Conservation (phyloP, 1,284 basidiomycete species). For the Neonothopanus nambi region DNA sequence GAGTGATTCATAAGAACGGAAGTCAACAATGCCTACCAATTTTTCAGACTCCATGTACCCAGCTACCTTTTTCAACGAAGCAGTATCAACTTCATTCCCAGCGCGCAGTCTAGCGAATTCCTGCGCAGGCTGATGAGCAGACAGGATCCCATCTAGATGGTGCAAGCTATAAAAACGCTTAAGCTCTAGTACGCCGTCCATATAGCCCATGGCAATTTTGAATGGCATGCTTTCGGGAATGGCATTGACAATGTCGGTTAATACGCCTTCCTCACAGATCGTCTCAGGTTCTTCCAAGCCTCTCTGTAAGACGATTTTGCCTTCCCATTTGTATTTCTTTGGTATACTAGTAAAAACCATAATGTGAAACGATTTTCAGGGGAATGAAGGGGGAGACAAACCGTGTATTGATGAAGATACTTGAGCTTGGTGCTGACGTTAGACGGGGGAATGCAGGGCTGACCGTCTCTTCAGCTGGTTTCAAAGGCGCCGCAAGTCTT, state of each 20-base stretch:
- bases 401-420: neutral
- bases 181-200: neutral
- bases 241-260: neutral
- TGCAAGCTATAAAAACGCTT: slow-evolving; percentile 5
- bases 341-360: slow-evolving; percentile 3
- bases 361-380: neutral
- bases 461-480: too few species aligned
- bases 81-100: slow-evolving; percentile 35
- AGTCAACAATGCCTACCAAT: slow-evolving; percentile 34
- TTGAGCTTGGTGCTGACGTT: neutral
- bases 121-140: slow-evolving; percentile 38
- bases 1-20: slow-evolving; percentile 2
- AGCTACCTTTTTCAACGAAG: slow-evolving; percentile 41
- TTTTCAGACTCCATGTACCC: slow-evolving; percentile 45
- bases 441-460: neutral
- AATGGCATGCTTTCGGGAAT: slow-evolving; percentile 9
- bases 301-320: slow-evolving; percentile 2
- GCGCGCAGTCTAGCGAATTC: slow-evolving; percentile 51
- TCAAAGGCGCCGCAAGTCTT: too few species aligned
- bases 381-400: neutral
- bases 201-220: slow-evolving; percentile 12
- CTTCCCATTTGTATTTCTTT: slow-evolving; percentile 12
- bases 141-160: slow-evolving; percentile 2
- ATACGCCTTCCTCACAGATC: slow-evolving; percentile 4
- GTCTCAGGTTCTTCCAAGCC: neutral